Evolutionary conservation across 1,284 basidiomycete species (phyloP), one percentile per base, ranked within the genome.

Genomic region (Boletus subluridellus): DNA sequence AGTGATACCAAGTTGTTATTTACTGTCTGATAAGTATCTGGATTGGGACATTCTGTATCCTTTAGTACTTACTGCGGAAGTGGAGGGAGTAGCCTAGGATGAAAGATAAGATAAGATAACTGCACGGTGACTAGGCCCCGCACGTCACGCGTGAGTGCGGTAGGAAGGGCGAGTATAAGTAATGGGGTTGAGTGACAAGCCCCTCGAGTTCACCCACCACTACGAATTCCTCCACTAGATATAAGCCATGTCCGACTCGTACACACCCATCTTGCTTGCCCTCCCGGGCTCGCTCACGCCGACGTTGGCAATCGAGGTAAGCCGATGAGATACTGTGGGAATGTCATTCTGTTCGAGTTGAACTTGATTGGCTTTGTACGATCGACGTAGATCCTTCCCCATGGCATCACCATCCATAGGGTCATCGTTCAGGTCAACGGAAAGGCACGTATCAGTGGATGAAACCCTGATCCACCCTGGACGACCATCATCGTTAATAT

Each of bases 381-480:
- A 26, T 51, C 28, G 1, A 14, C 7, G 4, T 61, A 88, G 86
- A 73, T 89, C 60, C 75, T 89, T 42, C 86, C 87, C 7, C 76
- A 80, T 63, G 87, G 87, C 11, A 72, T 89, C 59, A 87, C 86
- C 12, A 76, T 90, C 57, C 85, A 89, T 67, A 80, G 81, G 41
- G 73, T 89, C 62, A 78, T 83, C 62, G 81, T 88, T 32, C 83
- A 86, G 65, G 80, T 80, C 49, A 81, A 84, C 65, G 87, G 85
- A 49, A 80, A 79, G 70, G 86, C 85, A 63, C 61, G 78, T 67
- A 26, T 14, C 21, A 21, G 21, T 11, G 2, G 2, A 32, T 26
- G 4, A n/a, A 21, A 1, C 17, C 9, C 4, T 24, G 35, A 15
- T 24, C 9, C 10, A 26, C 21, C 5, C 7, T 41, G 12, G 35